Evolutionary conservation across 257 asterid species (phyloP).

Genomic region (Penstemon eatonii): DNA sequence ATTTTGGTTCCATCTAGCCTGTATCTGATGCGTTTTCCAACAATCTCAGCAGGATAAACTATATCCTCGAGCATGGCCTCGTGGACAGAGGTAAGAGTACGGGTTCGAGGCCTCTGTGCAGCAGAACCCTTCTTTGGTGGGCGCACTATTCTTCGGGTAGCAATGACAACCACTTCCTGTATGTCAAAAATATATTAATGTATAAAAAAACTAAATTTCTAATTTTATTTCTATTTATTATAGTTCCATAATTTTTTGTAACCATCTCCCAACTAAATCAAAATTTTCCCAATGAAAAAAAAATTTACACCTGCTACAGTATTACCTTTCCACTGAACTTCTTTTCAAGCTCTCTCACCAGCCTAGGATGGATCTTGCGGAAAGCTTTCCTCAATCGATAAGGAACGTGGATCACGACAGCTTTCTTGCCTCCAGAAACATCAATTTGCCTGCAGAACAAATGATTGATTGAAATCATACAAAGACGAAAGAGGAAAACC

Average conservation of each 20-base stretch:
- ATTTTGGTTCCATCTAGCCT: slow-evolving; percentile 73
- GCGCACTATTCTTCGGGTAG: slow-evolving; percentile 74
- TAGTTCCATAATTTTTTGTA: neutral
- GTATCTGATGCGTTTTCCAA: slow-evolving; percentile 63
- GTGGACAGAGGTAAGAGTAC: slow-evolving; percentile 75
- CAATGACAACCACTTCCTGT: slow-evolving; percentile 79
- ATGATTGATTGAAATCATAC: neutral
- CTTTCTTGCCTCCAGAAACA: slow-evolving; percentile 75
- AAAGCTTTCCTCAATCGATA: slow-evolving; percentile 79
- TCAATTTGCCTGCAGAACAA: slow-evolving; percentile 65
- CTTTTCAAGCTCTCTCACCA: slow-evolving; percentile 93
- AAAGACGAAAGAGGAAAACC: neutral
- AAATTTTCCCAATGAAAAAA: no score
- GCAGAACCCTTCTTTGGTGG: slow-evolving; percentile 86
- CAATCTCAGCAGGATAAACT: slow-evolving; percentile 72
- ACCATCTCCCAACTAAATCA: neutral
- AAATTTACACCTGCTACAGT: neutral
- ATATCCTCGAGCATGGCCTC: slow-evolving; percentile 74
- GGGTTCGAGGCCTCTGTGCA: slow-evolving; percentile 62
- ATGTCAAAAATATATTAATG: neutral
- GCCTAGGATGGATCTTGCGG: slow-evolving; percentile 85
- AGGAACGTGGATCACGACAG: slow-evolving; percentile 89
- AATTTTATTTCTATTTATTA: neutral
- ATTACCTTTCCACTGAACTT: slow-evolving; percentile 95
- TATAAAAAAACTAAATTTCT: neutral